Evolutionary conservation across 2,329 filamentous ascomycete genomes (phyloP).

Genomic region (Fusarium dimerum): DNA sequence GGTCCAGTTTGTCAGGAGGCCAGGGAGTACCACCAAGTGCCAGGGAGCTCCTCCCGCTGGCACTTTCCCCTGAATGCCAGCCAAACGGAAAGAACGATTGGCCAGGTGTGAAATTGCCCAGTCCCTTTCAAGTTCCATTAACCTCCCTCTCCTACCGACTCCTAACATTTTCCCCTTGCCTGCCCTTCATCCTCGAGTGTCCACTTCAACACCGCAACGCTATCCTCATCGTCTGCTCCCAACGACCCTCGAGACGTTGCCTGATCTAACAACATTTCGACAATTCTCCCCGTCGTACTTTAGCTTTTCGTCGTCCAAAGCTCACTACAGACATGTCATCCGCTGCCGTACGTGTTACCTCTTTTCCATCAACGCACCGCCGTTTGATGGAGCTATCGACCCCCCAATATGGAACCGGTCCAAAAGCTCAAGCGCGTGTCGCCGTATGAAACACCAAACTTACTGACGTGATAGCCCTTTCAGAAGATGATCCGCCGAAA

Average conservation of each 20-base stretch:
- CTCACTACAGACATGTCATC: conserved; percentile 34
- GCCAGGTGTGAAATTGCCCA: conserved; percentile 35
- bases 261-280: conserved; percentile 22
- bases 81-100: conserved; percentile 33
- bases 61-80: conserved; percentile 31
- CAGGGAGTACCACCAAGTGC: conserved; percentile 5
- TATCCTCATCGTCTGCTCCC: conserved; percentile 14
- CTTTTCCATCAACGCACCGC: conserved; percentile 10
- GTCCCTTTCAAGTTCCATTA: conserved; percentile 30
- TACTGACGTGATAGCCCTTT: conserved; percentile 30
- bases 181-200: conserved; percentile 21
- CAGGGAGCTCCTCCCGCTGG: conserved; percentile 17
- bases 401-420: conserved; percentile 12
- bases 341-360: conserved; percentile 34
- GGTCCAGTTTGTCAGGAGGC: neutral
- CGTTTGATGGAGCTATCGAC: conserved; percentile 26
- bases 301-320: conserved; percentile 18
- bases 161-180: conserved; percentile 36
- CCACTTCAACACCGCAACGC: conserved; percentile 31
- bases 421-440: conserved; percentile 18
- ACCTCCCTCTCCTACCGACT: conserved; percentile 31
- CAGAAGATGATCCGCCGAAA: conserved; percentile 98
- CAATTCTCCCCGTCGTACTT: conserved; percentile 16
- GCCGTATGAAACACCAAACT: conserved; percentile 11
- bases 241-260: conserved; percentile 23